Percentiles rank a stretch among this genome's conserved stretches.
phyloP scores from a whole-genome alignment of 768 basidiomycete genomes.

The Russula ochroleuca region DNA sequence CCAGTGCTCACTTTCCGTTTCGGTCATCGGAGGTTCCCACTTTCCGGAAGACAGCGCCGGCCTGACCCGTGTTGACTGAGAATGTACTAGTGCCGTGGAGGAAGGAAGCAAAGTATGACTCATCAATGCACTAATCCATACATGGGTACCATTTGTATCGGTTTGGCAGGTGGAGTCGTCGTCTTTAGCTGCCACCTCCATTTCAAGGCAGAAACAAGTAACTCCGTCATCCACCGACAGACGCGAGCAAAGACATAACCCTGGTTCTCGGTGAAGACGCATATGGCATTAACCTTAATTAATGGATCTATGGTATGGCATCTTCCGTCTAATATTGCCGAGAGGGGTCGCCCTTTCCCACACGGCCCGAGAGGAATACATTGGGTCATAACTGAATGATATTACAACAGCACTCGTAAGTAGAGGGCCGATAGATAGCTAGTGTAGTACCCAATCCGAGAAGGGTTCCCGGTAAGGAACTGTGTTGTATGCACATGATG shows the following conservation, averaged over 20 bases:
- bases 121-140: background rate
- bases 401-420: constrained; percentile 15
- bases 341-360: background rate
- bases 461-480: background rate
- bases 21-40: background rate
- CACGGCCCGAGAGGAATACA: background rate
- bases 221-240: background rate
- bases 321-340: background rate
- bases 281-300: background rate
- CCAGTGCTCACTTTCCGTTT: background rate
- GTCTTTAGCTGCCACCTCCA: background rate
- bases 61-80: background rate
- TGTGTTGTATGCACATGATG: constrained; percentile 13
- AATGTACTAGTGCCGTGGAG: background rate
- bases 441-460: background rate
- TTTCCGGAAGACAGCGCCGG: background rate
- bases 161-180: background rate
- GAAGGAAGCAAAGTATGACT: background rate
- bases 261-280: background rate
- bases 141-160: background rate
- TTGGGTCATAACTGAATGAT: background rate
- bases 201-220: background rate
- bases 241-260: background rate
- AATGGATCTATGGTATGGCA: background rate
- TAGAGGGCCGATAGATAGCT: constrained; percentile 16